Evolutionary conservation across 75 land plant species (phyloP).

Genomic region (Chamaecyparis obtusa): DNA sequence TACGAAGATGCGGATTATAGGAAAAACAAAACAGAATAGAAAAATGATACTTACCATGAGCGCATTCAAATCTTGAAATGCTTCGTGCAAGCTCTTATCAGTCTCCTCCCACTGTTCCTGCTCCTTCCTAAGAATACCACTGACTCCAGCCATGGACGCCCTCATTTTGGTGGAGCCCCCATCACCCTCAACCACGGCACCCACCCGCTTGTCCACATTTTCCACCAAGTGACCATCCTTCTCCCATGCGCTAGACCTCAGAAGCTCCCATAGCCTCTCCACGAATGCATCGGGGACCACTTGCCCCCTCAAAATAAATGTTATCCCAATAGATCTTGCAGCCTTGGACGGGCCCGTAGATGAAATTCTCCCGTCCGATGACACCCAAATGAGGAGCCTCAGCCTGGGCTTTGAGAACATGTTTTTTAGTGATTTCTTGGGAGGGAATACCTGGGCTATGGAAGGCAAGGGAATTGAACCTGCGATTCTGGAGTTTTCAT

Average conservation of each 20-base stretch:
- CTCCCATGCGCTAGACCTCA: constrained; percentile 74
- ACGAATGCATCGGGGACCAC: constrained; percentile 48
- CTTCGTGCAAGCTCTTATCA: constrained; percentile 86
- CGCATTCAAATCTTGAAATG: constrained; percentile 89
- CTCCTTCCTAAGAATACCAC: constrained; percentile 86
- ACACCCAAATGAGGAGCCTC: constrained; percentile 53
- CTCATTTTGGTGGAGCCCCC: constrained; percentile 25
- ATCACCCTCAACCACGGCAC: not conserved
- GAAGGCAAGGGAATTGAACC: constrained; percentile 50
- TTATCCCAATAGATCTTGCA: constrained; percentile 32
- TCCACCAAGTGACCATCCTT: not conserved
- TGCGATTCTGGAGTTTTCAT: constrained; percentile 28
- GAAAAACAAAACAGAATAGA: not conserved
- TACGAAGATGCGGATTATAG: too few species aligned
- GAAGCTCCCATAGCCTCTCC: constrained; percentile 43
- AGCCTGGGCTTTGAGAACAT: constrained; percentile 71
- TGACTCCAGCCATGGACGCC: constrained; percentile 71
- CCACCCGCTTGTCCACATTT: not conserved
- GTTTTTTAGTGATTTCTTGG: constrained; percentile 53
- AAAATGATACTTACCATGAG: constrained; percentile 58
- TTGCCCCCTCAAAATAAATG: constrained; percentile 61
- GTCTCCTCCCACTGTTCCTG: constrained; percentile 90
- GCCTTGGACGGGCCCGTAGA: constrained; percentile 10
- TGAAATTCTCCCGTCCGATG: constrained; percentile 25
- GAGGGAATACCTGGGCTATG: constrained; percentile 50